Evolutionary conservation across 345 rosid genomes (phyloP).

Genomic region (Gossypium rotundifolium): DNA sequence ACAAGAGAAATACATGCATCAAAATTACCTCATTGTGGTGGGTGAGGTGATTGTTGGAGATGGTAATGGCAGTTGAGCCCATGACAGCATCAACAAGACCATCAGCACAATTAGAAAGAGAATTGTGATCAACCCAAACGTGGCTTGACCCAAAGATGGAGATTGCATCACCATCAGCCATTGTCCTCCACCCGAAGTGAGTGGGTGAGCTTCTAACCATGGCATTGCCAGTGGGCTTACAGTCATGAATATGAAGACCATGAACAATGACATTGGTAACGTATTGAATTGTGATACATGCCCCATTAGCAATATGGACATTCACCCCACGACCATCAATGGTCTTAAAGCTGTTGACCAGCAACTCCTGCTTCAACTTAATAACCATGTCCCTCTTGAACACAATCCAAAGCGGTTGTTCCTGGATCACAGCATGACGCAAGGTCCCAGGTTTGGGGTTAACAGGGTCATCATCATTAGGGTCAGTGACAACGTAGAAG

Average conservation of each 20-base stretch:
- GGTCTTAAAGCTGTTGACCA: conserved; percentile 89
- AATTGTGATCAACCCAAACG: conserved; percentile 88
- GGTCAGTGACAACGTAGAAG: conserved; percentile 74
- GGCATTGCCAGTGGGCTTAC: conserved; percentile 95
- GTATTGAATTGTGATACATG: conserved; percentile 74
- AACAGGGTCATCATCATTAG: conserved; percentile 65
- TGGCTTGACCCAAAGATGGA: conserved; percentile 90
- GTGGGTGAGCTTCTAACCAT: conserved; percentile 79
- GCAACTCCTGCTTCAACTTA: conserved; percentile 68
- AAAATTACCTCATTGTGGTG: conserved; percentile 84
- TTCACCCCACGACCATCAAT: conserved; percentile 83
- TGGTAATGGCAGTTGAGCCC: conserved; percentile 90
- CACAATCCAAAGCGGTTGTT: conserved; percentile 82
- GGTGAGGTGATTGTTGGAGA: conserved; percentile 80
- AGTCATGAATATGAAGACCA: conserved; percentile 88
- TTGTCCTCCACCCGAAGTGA: conserved; percentile 88
- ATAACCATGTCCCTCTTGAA: conserved; percentile 93
- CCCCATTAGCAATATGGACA: conserved; percentile 95
- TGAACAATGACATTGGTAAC: conserved; percentile 84
- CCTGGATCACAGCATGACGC: conserved; percentile 91
- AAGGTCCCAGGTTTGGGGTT: conserved; percentile 88
- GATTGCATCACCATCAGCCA: conserved; percentile 87
- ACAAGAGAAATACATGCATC: neutral
- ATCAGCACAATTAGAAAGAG: conserved; percentile 89
- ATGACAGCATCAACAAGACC: conserved; percentile 94